Conservation (phyloP, 164 flowering plant genomes). For the Cinnamomum micranthum region DNA sequence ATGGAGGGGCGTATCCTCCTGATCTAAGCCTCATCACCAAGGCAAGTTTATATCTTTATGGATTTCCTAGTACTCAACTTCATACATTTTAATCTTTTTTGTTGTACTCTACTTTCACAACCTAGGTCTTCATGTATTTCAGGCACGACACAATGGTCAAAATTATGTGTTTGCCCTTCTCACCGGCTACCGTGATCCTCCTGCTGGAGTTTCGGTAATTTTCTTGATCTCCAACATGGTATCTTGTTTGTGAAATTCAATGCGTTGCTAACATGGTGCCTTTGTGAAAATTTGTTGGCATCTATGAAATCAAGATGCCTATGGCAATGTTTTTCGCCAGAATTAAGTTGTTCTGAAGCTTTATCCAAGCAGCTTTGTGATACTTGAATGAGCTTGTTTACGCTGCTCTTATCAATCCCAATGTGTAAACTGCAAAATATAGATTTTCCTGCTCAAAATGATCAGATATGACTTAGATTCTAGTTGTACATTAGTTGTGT, state of each 20-base stretch:
- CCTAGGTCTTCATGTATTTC: constrained; percentile 16
- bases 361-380: no score
- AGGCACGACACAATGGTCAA: constrained; percentile 96
- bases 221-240: constrained; percentile 5
- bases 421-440: no score
- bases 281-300: neutral
- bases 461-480: no score
- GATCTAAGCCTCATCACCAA: constrained; percentile 23
- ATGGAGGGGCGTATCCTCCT: constrained; percentile 26
- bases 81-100: neutral
- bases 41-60: neutral
- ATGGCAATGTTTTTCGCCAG: no score
- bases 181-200: constrained; percentile 89
- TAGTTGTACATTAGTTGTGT: no score
- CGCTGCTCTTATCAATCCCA: no score
- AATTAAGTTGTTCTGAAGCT: no score
- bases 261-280: neutral
- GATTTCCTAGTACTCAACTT: no score
- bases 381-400: no score
- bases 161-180: constrained; percentile 83
- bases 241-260: neutral
- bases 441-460: no score
- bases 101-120: neutral
- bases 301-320: no score
- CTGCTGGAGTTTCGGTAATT: constrained; percentile 78